Evolutionary conservation across 306 rosid genomes (phyloP).

Genomic region (Quercus robur): DNA sequence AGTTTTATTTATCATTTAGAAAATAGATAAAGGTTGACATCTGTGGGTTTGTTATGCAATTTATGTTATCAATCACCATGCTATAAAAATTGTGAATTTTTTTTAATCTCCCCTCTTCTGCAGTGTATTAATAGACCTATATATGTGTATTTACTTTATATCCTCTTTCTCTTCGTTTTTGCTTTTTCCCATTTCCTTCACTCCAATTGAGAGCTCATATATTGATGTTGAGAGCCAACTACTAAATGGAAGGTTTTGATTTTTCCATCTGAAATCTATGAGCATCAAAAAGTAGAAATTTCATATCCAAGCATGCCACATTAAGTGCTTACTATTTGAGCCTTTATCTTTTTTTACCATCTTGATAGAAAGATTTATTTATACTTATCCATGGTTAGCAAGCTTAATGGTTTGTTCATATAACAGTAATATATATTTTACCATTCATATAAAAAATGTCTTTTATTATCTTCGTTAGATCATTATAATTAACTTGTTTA

Average conservation of each 20-base stretch:
- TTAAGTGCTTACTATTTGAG: neutral
- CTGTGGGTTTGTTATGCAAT: neutral
- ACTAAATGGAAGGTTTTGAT: neutral
- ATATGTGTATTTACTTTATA: neutral
- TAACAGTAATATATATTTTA: neutral
- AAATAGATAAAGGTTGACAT: neutral
- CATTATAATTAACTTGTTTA: neutral
- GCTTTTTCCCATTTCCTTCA: neutral
- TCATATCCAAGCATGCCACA: neutral
- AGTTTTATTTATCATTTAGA: neutral
- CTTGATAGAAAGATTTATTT: neutral
- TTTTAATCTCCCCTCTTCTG: neutral
- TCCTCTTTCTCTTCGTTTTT: neutral
- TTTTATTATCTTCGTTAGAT: neutral
- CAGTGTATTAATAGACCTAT: neutral
- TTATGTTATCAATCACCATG: neutral
- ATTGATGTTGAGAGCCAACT: neutral
- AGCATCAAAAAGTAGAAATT: neutral
- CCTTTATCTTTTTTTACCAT: neutral
- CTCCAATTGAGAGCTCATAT: neutral
- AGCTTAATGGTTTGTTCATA: neutral
- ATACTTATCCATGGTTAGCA: neutral
- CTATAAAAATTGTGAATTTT: neutral
- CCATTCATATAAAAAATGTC: neutral
- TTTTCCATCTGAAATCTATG: neutral